phyloP scores from a whole-genome alignment of 2,329 filamentous ascomycete genomes.

The Hymenoscyphus scutula region DNA sequence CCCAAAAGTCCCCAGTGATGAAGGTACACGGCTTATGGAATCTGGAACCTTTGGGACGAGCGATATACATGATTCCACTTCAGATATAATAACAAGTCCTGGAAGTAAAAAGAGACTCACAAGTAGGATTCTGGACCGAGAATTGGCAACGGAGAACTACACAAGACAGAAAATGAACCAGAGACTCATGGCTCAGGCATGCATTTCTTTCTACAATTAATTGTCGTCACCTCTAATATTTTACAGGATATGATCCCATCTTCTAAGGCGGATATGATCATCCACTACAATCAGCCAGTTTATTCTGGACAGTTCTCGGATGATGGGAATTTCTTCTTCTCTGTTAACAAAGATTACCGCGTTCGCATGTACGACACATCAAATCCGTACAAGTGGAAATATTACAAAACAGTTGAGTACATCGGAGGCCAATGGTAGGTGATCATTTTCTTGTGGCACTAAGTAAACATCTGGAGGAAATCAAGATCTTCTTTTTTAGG shows the following conservation, averaged over 20 bases:
- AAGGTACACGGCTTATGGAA: slow-evolving; percentile 75
- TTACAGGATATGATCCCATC: slow-evolving; percentile 72
- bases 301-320: slow-evolving; percentile 97
- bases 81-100: slow-evolving; percentile 43
- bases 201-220: slow-evolving; percentile 17
- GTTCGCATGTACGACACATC: slow-evolving; percentile 98
- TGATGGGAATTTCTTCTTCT: slow-evolving; percentile 96
- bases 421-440: slow-evolving; percentile 76
- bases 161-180: slow-evolving; percentile 60
- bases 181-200: slow-evolving; percentile 65
- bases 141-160: slow-evolving; percentile 68
- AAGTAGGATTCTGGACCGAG: slow-evolving; percentile 73
- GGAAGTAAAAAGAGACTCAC: slow-evolving; percentile 56
- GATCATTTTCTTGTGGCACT: neutral
- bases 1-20: slow-evolving; percentile 79
- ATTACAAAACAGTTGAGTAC: slow-evolving; percentile 87
- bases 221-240: neutral
- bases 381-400: slow-evolving; percentile 91
- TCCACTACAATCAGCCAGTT: slow-evolving; percentile 81
- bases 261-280: slow-evolving; percentile 76
- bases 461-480: too few species aligned
- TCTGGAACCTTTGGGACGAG: slow-evolving; percentile 77
- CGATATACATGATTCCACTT: slow-evolving; percentile 51
- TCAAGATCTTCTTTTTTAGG: neutral
- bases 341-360: slow-evolving; percentile 86